Base-by-base conservation (phyloP, 345 rosid species). In the Xanthoceras sorbifolium region DNA sequence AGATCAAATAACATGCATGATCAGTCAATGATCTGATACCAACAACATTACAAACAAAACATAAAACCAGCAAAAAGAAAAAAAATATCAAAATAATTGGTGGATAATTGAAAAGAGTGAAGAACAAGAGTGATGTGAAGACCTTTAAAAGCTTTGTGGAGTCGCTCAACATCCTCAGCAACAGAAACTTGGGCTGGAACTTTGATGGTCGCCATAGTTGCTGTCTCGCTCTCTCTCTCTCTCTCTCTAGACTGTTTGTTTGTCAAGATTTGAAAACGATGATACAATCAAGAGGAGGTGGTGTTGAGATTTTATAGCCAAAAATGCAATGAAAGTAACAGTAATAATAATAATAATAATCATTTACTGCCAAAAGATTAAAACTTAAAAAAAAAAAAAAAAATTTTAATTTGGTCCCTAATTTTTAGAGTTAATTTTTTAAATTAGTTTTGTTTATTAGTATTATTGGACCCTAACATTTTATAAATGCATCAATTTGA, bases 151-250 rank as follows among this genome's bases (percentile, higher is more conserved):
- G 98, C 98, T 78, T 91, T 94, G 50, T 78, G 87, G 77, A 94
- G 97, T 83, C 93, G 92, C 83, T 94, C 97, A 67, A 91, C 92
- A 73, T 94, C 98, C 83, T 91, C 97, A 34, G 92, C 82, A 2
- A 97, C 94, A 75, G 88, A 65, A 78, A 84, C 86, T 31, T 81
- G 78, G 38, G 85, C 78, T 0, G 97, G 97, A 73, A 89, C 89
- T 76, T 85, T 85, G 9, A 91, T 87, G 28, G 90, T 90, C 36
- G 97, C 94, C 98, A 94, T 94, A 81, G 64, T 31, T 9, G 25
- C 32, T 26, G 54, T 3, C 20, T 55, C 26, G 50, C 61, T 76
- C 67, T 50, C 62, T 72, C 55, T 80, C 46, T 11, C 46, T 10
- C 2, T 9, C 14, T n/a, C n/a, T n/a, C n/a, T n/a, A n/a, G n/a